Percentiles rank a stretch among this genome's conserved stretches.
phyloP scores from a whole-genome alignment of 164 flowering plant genomes.

The Aristolochia fimbriata region DNA sequence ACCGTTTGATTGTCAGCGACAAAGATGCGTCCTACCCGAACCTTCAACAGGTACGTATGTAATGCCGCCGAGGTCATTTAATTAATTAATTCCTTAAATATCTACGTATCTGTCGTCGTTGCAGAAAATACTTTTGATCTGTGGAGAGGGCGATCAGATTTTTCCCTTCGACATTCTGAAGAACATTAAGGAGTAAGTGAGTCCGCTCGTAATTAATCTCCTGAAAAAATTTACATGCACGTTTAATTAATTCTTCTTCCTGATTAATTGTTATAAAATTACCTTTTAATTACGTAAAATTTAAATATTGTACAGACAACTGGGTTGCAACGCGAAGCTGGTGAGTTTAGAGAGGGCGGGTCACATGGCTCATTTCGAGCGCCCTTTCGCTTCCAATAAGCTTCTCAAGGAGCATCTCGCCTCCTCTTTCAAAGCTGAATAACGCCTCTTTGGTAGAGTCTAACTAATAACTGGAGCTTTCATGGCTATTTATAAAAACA shows the following conservation, averaged over 20 bases:
- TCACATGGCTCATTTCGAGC: conserved; percentile 83
- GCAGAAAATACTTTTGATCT: conserved; percentile 77
- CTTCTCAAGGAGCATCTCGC: conserved; percentile 66
- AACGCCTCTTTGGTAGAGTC: background rate
- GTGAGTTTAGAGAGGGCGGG: conserved; percentile 70
- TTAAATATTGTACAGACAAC: conserved; percentile 35
- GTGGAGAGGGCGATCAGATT: conserved; percentile 84
- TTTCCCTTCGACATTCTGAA: conserved; percentile 68
- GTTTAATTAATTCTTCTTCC: too few species aligned
- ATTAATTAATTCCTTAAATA: too few species aligned
- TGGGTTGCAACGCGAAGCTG: conserved; percentile 62
- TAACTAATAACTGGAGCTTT: too few species aligned
- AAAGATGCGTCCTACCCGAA: conserved; percentile 42
- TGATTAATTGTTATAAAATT: too few species aligned
- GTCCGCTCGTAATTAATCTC: conserved; percentile 7
- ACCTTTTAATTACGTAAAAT: too few species aligned
- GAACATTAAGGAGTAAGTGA: conserved; percentile 68
- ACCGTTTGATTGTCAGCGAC: conserved; percentile 53
- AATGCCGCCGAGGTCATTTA: too few species aligned
- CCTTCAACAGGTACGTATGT: conserved; percentile 52
- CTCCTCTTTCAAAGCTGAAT: background rate
- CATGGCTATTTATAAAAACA: too few species aligned
- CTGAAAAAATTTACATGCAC: too few species aligned
- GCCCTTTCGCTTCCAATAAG: conserved; percentile 77
- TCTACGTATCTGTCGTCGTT: background rate